Evolutionary conservation across 768 basidiomycete genomes (phyloP).

Genomic region (Crucibulum laeve): DNA sequence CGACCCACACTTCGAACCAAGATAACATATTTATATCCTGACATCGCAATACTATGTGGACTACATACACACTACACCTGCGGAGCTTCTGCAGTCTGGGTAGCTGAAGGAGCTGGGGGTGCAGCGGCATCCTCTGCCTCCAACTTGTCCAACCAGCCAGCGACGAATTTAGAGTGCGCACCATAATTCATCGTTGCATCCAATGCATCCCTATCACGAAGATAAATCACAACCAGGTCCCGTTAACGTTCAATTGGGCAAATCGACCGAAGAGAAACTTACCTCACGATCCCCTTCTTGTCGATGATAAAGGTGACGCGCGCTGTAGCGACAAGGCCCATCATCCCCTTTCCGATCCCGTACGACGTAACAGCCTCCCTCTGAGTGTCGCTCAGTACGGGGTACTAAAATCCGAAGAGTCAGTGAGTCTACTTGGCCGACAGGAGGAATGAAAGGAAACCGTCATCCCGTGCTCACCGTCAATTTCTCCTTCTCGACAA

Average conservation of each 20-base stretch:
- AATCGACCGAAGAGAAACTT: constrained; percentile 12
- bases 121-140: constrained; percentile 27
- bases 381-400: constrained; percentile 69
- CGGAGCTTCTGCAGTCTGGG: constrained; percentile 1
- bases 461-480: constrained; percentile 36
- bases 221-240: constrained; percentile 3
- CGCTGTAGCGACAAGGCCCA: constrained; percentile 56
- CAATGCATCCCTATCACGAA: constrained; percentile 56
- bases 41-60: no score
- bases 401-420: no score
- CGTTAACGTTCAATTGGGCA: neutral
- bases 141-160: constrained; percentile 58
- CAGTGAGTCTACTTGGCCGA: neutral
- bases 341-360: constrained; percentile 57
- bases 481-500: constrained; percentile 67
- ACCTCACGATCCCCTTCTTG: constrained; percentile 63
- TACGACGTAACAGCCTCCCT: constrained; percentile 63
- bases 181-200: constrained; percentile 59
- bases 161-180: constrained; percentile 69
- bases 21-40: no score
- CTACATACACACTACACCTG: constrained; percentile 5
- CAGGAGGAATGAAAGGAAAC: neutral
- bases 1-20: no score
- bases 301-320: constrained; percentile 80
- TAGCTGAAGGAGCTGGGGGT: constrained; percentile 4